Base-by-base conservation (phyloP, 208 protist species). In the Strigomonas culicis region DNA sequence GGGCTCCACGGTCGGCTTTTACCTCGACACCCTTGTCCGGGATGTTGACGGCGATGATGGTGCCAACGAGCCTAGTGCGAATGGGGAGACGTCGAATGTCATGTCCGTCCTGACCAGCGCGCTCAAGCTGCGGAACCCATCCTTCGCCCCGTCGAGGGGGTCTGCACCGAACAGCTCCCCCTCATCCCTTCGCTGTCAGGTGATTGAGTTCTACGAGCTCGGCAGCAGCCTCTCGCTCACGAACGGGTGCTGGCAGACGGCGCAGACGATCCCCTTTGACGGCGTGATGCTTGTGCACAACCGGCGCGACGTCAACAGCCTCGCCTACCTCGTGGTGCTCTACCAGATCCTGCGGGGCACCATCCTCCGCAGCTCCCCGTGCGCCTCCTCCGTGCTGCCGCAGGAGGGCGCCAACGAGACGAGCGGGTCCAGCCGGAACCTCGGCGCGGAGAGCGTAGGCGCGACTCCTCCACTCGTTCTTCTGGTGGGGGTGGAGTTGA, bases 271-370 rank as follows among this genome's bases (percentile, higher is more conserved):
- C 24, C 43, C 60, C 27, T 88, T 87, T 61, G 84, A 92, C 63
- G 88, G 88, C 61, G 74, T 91, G 53, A 84, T 91, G 36, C 86
- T 91, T 32, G 56, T 94, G 25, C 91, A 94, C 66, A 73, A 88
- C 47, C 73, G 77, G 6, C 65, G 75, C 49, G 77, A 77, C 59
- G 70, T 74, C n/a, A 72, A 76, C 41, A 92, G 81, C 72, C 75
- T 79, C 10, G 58, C 72, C n/a, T 71, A 77, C 44, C 73, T 91
- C 7, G 51, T 67, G 6, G 61, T 67, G 28, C 88, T 85, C 82
- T 88, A 92, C 58, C 43, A 70, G 17, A 67, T 68, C 59, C 49
- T 88, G 22, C 57, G 22, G 13, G 19, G 66, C 27, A 71, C 28
- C 28, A 46, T 82, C 2, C 47, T 82, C 22, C 55, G 55, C 15